These are phyloP conservation scores for Thermomyces lanuginosus DNA, from an alignment of 2,329 filamentous ascomycete species.

Conservation along the genomic window DNA sequence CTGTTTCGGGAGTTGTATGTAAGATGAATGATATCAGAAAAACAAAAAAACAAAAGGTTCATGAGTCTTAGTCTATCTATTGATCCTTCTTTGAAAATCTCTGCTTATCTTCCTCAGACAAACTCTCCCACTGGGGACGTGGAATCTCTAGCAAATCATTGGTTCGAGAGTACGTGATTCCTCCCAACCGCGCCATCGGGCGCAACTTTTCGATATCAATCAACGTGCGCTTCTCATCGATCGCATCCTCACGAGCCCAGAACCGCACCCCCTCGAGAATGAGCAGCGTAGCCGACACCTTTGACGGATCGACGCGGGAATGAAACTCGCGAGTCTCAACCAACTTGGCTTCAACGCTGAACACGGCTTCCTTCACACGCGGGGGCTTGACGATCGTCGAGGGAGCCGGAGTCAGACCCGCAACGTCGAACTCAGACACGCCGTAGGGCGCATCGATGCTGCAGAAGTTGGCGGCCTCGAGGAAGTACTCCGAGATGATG, in stretches of 20 bases:
- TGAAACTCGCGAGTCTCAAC: constrained; percentile 63
- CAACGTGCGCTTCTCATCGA: constrained; percentile 58
- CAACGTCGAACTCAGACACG: constrained; percentile 62
- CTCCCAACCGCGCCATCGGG: constrained; percentile 64
- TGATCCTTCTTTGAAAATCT: no score
- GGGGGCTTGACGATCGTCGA: constrained; percentile 47
- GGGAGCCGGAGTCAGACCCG: constrained; percentile 54
- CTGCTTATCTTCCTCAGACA: no score
- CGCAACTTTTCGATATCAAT: constrained; percentile 61
- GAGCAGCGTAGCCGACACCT: constrained; percentile 57
- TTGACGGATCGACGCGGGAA: constrained; percentile 50
- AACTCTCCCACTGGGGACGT: no score
- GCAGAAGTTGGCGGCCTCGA: constrained; percentile 71
- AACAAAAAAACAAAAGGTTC: no score
- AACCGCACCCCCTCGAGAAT: constrained; percentile 74
- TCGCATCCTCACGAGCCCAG: constrained; percentile 76
- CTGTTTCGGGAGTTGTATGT: no score
- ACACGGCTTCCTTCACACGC: constrained; percentile 65
- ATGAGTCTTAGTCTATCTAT: no score
- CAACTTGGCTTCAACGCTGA: constrained; percentile 66
- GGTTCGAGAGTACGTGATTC: constrained; percentile 64
- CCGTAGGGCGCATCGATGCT: constrained; percentile 62
- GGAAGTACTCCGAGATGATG: constrained; percentile 64
- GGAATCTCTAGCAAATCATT: constrained; percentile 57
- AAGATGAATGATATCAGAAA: no score